A percentile compares a stretch with the other conserved stretches of the same genome.
phyloP scores from a whole-genome alignment of 768 basidiomycete genomes.

The Stropharia rugosoannulata region DNA sequence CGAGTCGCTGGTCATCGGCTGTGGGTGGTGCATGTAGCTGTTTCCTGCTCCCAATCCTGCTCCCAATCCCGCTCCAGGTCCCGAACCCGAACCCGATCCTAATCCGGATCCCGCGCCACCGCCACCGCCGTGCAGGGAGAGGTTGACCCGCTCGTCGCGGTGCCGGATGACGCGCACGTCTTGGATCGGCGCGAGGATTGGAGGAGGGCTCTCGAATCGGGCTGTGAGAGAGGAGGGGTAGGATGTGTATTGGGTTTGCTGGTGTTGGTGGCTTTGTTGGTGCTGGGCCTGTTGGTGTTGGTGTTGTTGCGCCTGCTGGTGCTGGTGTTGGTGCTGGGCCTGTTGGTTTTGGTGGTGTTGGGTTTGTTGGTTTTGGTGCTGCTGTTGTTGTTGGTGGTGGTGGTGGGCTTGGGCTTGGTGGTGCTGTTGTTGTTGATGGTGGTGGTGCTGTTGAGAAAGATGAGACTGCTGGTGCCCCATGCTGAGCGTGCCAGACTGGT shows the following conservation, averaged over 20 bases:
- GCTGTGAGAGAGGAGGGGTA: conserved; percentile 1
- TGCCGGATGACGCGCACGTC: conserved; percentile 31
- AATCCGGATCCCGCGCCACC: too few species aligned
- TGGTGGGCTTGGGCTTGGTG: neutral
- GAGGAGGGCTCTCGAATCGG: conserved; percentile 52
- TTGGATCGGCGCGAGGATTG: conserved; percentile 57
- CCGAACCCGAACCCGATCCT: too few species aligned
- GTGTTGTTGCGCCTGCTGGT: conserved; percentile 14
- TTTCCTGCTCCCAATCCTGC: neutral
- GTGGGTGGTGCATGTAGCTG: conserved; percentile 42
- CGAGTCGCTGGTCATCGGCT: conserved; percentile 22
- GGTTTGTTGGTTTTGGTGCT: too few species aligned
- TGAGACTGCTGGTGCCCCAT: conserved; percentile 14
- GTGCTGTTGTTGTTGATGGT: conserved; percentile 12
- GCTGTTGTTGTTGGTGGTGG: conserved; percentile 18
- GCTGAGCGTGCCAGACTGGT: conserved; percentile 26
- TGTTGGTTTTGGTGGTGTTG: conserved; percentile 10
- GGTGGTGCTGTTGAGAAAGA: conserved; percentile 1
- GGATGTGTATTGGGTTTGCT: conserved; percentile 7
- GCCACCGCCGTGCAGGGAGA: conserved; percentile 22
- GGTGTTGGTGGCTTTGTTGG: conserved; percentile 17
- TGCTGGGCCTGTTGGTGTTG: neutral
- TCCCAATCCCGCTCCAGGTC: too few species aligned
- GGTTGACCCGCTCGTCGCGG: conserved; percentile 28
- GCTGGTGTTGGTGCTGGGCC: conserved; percentile 8